A percentile compares a stretch with the other conserved stretches of the same genome.
Evolutionary conservation across 768 basidiomycete species (phyloP).

Genomic region (Lactarius quietus): DNA sequence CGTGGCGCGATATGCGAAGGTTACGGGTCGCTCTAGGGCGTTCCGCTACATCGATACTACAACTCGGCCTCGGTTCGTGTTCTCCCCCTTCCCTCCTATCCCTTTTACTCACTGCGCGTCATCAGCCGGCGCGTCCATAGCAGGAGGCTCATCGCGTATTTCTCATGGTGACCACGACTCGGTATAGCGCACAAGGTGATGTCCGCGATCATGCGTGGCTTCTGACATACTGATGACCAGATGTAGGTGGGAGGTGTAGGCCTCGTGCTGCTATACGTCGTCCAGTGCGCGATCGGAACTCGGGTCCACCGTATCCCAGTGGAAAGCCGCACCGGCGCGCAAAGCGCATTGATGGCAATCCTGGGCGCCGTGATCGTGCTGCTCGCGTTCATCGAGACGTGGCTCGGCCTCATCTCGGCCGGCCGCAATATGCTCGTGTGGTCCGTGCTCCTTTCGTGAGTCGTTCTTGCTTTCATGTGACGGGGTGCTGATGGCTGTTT

Average conservation of each 20-base stretch:
- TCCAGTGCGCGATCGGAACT: constrained; percentile 8
- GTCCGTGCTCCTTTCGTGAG: constrained; percentile 7
- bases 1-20: constrained; percentile 49
- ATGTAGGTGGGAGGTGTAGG: constrained; percentile 6
- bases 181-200: constrained; percentile 7
- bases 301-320: constrained; percentile 2
- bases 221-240: neutral
- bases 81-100: neutral
- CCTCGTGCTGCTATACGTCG: constrained; percentile 4
- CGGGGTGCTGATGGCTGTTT: neutral
- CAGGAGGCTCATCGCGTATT: constrained; percentile 16
- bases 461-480: neutral
- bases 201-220: neutral
- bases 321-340: neutral
- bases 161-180: constrained; percentile 9
- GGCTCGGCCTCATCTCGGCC: constrained; percentile 9
- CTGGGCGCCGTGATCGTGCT: neutral
- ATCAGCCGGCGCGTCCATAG: constrained; percentile 11
- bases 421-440: neutral
- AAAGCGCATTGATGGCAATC: neutral
- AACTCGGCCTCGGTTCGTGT: constrained; percentile 12
- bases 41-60: constrained; percentile 42
- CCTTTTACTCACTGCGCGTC: neutral
- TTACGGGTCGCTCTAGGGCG: constrained; percentile 43
- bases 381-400: constrained; percentile 7